phyloP scores from a whole-genome alignment of 208 protist genomes.

The Lotmaria passim region DNA sequence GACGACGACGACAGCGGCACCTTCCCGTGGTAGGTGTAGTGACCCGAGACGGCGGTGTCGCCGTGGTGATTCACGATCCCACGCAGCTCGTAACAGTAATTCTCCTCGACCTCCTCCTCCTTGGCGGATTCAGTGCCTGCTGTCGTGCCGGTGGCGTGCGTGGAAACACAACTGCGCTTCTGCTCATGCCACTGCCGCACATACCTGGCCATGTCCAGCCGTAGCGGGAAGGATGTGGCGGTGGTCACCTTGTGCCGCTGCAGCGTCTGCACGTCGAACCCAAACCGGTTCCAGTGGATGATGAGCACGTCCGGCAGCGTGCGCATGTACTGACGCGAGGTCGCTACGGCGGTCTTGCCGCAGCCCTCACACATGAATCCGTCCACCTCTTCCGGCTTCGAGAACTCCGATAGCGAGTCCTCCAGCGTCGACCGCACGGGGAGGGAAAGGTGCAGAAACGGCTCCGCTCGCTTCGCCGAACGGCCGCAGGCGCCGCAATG shows the following conservation, averaged over 20 bases:
- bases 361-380: slow-evolving; percentile 78
- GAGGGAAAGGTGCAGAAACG: slow-evolving; percentile 74
- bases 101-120: background rate
- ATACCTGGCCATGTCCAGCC: slow-evolving; percentile 68
- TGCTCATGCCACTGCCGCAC: slow-evolving; percentile 58
- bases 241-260: slow-evolving; percentile 70
- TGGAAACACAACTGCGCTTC: slow-evolving; percentile 13
- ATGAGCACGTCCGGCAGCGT: slow-evolving; percentile 77
- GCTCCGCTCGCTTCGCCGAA: slow-evolving; percentile 66
- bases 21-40: slow-evolving; percentile 85
- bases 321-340: slow-evolving; percentile 73
- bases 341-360: slow-evolving; percentile 56
- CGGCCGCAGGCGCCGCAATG: slow-evolving; percentile 60
- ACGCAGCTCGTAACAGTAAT: slow-evolving; percentile 57
- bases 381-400: slow-evolving; percentile 68
- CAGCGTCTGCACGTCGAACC: slow-evolving; percentile 69
- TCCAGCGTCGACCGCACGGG: slow-evolving; percentile 64
- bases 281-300: slow-evolving; percentile 82
- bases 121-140: background rate
- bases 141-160: background rate
- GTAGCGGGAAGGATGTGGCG: slow-evolving; percentile 51
- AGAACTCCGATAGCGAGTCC: slow-evolving; percentile 63
- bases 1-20: slow-evolving; percentile 19
- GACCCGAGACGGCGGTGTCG: slow-evolving; percentile 63
- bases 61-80: slow-evolving; percentile 82